Evolutionary conservation across 768 basidiomycete species (phyloP).

Genomic region (Erythrobasidium yunnanense): DNA sequence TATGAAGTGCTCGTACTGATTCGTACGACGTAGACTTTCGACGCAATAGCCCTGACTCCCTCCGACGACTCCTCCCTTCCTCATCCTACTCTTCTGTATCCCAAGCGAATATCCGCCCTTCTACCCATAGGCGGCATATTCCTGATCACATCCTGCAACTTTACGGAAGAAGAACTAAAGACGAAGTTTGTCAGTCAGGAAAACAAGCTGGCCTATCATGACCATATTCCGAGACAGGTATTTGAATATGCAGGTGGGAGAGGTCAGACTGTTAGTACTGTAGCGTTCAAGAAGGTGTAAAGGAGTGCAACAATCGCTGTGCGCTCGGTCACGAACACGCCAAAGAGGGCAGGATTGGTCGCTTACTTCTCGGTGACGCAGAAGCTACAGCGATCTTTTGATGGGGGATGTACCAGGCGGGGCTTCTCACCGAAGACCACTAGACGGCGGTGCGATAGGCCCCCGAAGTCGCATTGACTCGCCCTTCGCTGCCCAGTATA

Average conservation of each 20-base stretch:
- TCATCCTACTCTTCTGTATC: constrained; percentile 12
- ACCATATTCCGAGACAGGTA: constrained; percentile 12
- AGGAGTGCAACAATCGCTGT: background rate
- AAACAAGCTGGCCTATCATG: constrained; percentile 1
- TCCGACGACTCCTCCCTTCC: background rate
- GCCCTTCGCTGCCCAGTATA: too few species aligned
- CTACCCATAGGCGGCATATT: constrained; percentile 17
- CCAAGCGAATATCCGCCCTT: background rate
- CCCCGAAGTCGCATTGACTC: too few species aligned
- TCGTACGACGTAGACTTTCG: constrained; percentile 40
- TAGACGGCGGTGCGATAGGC: too few species aligned
- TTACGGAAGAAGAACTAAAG: constrained; percentile 27
- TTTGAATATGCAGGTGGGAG: constrained; percentile 20
- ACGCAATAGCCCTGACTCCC: constrained; percentile 42
- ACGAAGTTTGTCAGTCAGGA: constrained; percentile 4
- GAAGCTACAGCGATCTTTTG: too few species aligned
- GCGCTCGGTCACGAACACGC: too few species aligned
- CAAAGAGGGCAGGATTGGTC: too few species aligned
- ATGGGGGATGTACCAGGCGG: too few species aligned
- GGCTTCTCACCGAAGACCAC: too few species aligned
- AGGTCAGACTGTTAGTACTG: constrained; percentile 21
- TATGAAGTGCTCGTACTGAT: background rate
- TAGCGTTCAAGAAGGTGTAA: constrained; percentile 17
- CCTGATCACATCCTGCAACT: constrained; percentile 29
- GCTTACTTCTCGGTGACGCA: too few species aligned